A percentile compares a stretch with the other conserved stretches of the same genome.
phyloP scores from a whole-genome alignment of 2,329 filamentous ascomycete species.

The Colletotrichum spinosum region DNA sequence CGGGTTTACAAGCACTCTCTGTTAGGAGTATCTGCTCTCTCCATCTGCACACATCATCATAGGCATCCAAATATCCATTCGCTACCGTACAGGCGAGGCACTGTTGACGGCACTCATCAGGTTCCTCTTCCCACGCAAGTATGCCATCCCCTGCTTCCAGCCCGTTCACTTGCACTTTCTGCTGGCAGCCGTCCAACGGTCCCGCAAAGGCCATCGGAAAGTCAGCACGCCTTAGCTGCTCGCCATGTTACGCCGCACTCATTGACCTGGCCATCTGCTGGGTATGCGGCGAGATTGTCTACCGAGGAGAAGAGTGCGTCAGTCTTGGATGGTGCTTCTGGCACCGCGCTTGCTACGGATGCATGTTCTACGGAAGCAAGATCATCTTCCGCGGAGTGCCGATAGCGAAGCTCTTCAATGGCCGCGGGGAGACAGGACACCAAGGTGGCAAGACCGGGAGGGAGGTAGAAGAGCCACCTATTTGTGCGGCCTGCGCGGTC shows the following conservation, averaged over 20 bases:
- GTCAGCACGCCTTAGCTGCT: slow-evolving; percentile 61
- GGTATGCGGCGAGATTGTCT: slow-evolving; percentile 68
- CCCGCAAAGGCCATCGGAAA: slow-evolving; percentile 56
- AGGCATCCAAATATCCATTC: too few relatives aligned
- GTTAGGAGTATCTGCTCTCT: too few relatives aligned
- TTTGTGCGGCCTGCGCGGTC: slow-evolving; percentile 60
- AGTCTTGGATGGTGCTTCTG: slow-evolving; percentile 72
- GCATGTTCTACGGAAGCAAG: slow-evolving; percentile 61
- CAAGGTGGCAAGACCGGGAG: slow-evolving; percentile 40
- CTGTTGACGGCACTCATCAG: background rate
- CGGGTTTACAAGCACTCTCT: too few relatives aligned
- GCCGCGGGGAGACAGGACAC: slow-evolving; percentile 34
- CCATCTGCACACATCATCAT: too few relatives aligned
- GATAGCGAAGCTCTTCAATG: slow-evolving; percentile 49
- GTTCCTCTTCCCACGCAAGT: background rate
- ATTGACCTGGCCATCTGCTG: slow-evolving; percentile 67
- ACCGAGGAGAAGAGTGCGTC: slow-evolving; percentile 65
- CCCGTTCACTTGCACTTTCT: slow-evolving; percentile 67
- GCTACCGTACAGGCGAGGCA: too few relatives aligned
- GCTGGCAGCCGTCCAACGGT: slow-evolving; percentile 56
- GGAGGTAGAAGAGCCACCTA: slow-evolving; percentile 60
- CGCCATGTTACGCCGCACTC: slow-evolving; percentile 58
- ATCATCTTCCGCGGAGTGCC: slow-evolving; percentile 49
- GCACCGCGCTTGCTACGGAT: slow-evolving; percentile 68
- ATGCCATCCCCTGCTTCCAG: background rate